Percentiles rank a stretch among this genome's conserved stretches.
These are phyloP conservation scores for Picochlorum sp. DNA, from an alignment of 139 green algal species.

Conservation along the genomic window DNA sequence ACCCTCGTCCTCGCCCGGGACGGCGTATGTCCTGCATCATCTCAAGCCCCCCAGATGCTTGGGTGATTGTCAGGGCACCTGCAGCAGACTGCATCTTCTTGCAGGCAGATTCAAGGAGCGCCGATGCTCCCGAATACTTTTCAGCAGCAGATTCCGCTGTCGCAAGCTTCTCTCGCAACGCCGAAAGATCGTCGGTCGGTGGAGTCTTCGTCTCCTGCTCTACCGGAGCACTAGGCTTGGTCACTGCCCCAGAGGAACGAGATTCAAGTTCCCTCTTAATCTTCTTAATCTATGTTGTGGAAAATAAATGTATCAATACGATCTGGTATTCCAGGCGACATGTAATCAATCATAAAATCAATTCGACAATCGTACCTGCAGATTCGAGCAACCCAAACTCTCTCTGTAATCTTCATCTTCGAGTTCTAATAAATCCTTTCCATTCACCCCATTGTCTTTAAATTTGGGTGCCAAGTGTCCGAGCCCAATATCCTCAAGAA, in stretches of 20 bases:
- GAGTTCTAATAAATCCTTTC: constrained; percentile 2
- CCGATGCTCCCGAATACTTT: neutral
- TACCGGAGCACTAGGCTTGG: neutral
- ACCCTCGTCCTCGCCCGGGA: neutral
- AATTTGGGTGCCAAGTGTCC: constrained; percentile 2
- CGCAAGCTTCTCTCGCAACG: neutral
- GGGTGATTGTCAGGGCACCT: neutral
- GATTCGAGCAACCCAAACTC: constrained; percentile 5
- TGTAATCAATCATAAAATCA: too few species aligned
- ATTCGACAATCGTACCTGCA: constrained; percentile 6
- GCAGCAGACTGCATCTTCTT: constrained; percentile 3
- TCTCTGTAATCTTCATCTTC: constrained; percentile 9
- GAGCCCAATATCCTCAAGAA: constrained; percentile 1
- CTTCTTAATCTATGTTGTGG: constrained; percentile 9
- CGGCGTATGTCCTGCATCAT: constrained; percentile 8
- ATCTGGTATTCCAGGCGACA: too few species aligned
- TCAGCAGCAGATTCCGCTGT: neutral
- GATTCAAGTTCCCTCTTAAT: constrained; percentile 4
- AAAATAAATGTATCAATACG: too few species aligned
- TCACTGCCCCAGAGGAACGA: neutral
- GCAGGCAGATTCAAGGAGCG: neutral
- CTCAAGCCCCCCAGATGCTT: neutral
- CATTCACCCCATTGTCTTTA: constrained; percentile 8
- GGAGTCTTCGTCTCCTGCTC: neutral
- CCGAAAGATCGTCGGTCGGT: neutral